A percentile compares a stretch with the other conserved stretches of the same genome.
phyloP scores from a whole-genome alignment of 495 filamentous ascomycete genomes.

The Lasiosphaeria ovina region DNA sequence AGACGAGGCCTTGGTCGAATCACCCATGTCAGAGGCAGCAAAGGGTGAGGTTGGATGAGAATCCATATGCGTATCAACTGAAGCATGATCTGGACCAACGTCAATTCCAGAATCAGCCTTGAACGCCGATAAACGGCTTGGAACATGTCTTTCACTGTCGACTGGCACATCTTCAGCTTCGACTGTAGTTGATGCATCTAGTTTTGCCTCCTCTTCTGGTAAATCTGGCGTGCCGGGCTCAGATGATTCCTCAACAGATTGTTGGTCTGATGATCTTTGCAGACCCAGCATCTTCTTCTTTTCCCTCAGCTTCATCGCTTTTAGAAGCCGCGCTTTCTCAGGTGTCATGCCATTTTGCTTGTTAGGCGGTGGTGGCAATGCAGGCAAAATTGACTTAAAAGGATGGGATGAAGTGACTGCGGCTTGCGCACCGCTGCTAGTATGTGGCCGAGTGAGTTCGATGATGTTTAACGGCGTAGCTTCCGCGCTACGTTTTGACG shows the following conservation, averaged over 20 bases:
- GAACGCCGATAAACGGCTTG: constrained; percentile 26
- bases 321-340: constrained; percentile 89
- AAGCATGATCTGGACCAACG: constrained; percentile 35
- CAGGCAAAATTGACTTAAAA: constrained; percentile 41
- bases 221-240: constrained; percentile 16
- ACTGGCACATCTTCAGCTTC: constrained; percentile 3
- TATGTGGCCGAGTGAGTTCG: constrained; percentile 35
- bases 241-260: constrained; percentile 16
- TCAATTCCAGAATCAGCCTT: constrained; percentile 42
- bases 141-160: constrained; percentile 16
- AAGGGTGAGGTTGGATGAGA: constrained; percentile 51
- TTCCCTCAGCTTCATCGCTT: constrained; percentile 79
- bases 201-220: constrained; percentile 12
- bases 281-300: constrained; percentile 64
- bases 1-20: constrained; percentile 55
- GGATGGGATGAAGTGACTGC: constrained; percentile 53
- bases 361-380: constrained; percentile 30
- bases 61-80: constrained; percentile 40
- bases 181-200: neutral
- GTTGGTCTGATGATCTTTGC: constrained; percentile 17
- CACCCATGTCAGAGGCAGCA: constrained; percentile 47
- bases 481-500: constrained; percentile 24
- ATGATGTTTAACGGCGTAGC: constrained; percentile 14
- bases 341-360: constrained; percentile 68
- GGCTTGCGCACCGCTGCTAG: constrained; percentile 42